phyloP scores from a whole-genome alignment of 2,329 filamentous ascomycete genomes.

The Hypoxylon sp. region DNA sequence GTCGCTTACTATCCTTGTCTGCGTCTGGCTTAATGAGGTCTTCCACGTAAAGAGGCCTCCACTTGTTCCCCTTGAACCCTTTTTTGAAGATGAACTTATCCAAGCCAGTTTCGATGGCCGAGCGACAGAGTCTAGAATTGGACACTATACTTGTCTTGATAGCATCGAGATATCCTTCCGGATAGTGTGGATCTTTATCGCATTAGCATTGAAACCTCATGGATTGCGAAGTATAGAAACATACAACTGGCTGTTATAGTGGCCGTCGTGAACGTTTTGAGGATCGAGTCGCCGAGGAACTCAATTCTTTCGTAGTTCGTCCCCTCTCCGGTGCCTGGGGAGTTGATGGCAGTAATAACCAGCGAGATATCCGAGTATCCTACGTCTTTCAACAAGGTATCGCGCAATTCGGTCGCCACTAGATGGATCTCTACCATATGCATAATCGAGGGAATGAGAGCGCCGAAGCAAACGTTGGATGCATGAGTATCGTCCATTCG shows the following conservation, averaged over 20 bases:
- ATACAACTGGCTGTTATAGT: constrained; percentile 71
- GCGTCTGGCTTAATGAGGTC: constrained; percentile 54
- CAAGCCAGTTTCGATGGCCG: constrained; percentile 74
- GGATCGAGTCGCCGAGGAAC: constrained; percentile 85
- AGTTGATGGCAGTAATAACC: constrained; percentile 78
- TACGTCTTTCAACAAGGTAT: constrained; percentile 67
- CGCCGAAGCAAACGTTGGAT: constrained; percentile 64
- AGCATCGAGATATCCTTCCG: constrained; percentile 80
- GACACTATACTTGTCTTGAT: constrained; percentile 79
- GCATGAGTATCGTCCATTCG: constrained; percentile 64
- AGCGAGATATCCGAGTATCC: constrained; percentile 68
- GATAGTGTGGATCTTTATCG: constrained; percentile 72
- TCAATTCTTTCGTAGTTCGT: constrained; percentile 87
- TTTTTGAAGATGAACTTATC: constrained; percentile 80
- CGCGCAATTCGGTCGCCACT: constrained; percentile 72
- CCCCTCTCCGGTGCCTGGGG: constrained; percentile 71
- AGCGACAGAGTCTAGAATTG: constrained; percentile 79
- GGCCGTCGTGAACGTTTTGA: constrained; percentile 81
- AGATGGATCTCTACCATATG: constrained; percentile 77
- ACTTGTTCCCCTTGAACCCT: constrained; percentile 77
- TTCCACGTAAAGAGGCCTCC: constrained; percentile 75
- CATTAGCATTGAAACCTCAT: constrained; percentile 31
- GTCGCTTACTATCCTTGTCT: constrained; percentile 17
- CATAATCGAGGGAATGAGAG: constrained; percentile 80
- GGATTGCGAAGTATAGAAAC: constrained; percentile 44